Evolutionary conservation across 2,329 filamentous ascomycete species (phyloP).

Genomic region (Tolypocladium nubicola): DNA sequence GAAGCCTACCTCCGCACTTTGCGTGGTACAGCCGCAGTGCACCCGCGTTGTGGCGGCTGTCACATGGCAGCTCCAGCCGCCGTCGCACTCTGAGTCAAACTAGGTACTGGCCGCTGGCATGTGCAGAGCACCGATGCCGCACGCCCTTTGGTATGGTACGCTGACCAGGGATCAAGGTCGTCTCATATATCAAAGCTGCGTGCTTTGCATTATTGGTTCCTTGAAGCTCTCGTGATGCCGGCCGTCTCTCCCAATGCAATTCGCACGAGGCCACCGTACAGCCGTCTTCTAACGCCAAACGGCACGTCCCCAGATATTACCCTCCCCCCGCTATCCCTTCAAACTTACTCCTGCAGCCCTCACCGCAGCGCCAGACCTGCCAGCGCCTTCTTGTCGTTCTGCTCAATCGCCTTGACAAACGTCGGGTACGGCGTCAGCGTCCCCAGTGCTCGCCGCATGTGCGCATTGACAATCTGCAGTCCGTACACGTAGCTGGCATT

Average conservation of each 20-base stretch:
- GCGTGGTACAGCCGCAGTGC: not conserved
- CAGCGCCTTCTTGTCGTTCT: slow-evolving; percentile 42
- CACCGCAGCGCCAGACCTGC: slow-evolving; percentile 24
- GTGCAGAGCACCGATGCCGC: not conserved
- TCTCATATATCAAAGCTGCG: not conserved
- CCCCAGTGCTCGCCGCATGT: slow-evolving; percentile 81
- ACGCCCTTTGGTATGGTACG: not conserved
- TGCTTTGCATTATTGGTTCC: not conserved
- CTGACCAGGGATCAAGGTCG: not conserved
- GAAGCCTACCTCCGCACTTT: too few species aligned
- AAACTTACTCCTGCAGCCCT: not conserved
- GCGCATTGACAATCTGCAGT: slow-evolving; percentile 75
- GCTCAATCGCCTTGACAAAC: slow-evolving; percentile 58
- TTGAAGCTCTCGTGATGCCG: not conserved
- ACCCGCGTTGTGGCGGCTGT: not conserved
- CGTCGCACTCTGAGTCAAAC: not conserved
- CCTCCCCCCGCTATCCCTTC: not conserved
- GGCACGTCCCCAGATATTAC: not conserved
- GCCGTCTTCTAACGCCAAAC: not conserved
- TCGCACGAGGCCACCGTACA: too few species aligned
- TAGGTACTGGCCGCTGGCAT: not conserved
- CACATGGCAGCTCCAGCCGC: not conserved
- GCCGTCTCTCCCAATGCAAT: not conserved
- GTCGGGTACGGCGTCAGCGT: slow-evolving; percentile 80
- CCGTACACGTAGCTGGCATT: slow-evolving; percentile 97